phyloP scores from a whole-genome alignment of 345 rosid species.

The Laguncularia racemosa region DNA sequence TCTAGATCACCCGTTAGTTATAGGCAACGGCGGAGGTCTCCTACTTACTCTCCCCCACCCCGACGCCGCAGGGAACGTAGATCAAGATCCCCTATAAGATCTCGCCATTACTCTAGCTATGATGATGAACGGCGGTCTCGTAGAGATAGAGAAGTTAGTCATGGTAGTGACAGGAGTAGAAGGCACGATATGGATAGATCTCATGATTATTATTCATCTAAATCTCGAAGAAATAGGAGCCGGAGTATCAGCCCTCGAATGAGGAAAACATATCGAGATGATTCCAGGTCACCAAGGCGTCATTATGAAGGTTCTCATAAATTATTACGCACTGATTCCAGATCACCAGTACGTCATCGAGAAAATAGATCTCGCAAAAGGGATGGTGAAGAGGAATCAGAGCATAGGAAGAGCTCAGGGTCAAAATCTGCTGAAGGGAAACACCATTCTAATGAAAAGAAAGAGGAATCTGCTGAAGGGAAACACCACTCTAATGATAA shows the following conservation, averaged over 20 bases:
- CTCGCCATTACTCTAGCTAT: conserved; percentile 45
- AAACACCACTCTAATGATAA: conserved; percentile 19
- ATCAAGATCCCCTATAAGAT: conserved; percentile 67
- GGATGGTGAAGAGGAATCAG: conserved; percentile 33
- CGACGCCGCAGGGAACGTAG: conserved; percentile 51
- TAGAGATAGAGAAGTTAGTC: conserved; percentile 63
- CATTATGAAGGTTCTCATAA: conserved; percentile 41
- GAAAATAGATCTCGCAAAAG: conserved; percentile 45
- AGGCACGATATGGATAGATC: conserved; percentile 50
- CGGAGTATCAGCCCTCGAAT: conserved; percentile 60
- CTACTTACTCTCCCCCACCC: conserved; percentile 56
- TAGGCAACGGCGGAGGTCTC: conserved; percentile 58
- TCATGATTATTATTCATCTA: conserved; percentile 39
- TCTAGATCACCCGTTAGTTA: conserved; percentile 69
- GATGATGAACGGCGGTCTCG: conserved; percentile 45
- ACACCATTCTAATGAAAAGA: conserved; percentile 23
- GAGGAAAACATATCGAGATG: conserved; percentile 43
- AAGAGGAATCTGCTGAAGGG: conserved; percentile 38
- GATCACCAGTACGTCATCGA: conserved; percentile 53
- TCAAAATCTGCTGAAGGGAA: conserved; percentile 47
- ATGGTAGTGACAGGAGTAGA: conserved; percentile 36
- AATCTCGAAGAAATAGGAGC: conserved; percentile 65
- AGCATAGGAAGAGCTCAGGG: conserved; percentile 40
- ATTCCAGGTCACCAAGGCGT: conserved; percentile 52
- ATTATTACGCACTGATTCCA: conserved; percentile 29